Evolutionary conservation across 1,139 yeast genomes (phyloP), one percentile per base, ranked within the genome.

Genomic region (Geotrichum carabidarum): DNA sequence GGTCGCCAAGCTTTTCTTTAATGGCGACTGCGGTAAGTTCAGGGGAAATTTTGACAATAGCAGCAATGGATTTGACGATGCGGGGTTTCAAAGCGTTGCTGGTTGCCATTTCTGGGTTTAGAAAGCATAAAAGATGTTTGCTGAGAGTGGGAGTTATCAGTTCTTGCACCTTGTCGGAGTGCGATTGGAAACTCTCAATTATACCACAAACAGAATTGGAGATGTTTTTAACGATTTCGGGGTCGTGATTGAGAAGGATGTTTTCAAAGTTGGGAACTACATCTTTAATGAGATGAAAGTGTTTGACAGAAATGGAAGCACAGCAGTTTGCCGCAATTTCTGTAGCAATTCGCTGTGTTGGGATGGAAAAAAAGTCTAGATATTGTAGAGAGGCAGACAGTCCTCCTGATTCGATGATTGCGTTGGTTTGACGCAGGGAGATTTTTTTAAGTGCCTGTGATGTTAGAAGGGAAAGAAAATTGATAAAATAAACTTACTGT

Each of bases 291-390:
- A 73, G 74, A 5, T 72, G 69, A 57, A 80, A 80, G 59, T 79
- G 78, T 1, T 71, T 64, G 8, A 64, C 56, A 1, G 78, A 73
- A 1, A 86, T 72, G 54, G 74, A 74, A 1, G 77, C 74, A 60
- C 93, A 84, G 12, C 94, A 78, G 65, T 87, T 86, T 2, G 96
- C 86, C 4, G 89, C 89, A 41, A 88, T 86, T 1, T 76, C 74
- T 47, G 91, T 72, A 34, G 95, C 89, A 61, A 89, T 86, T 56
- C 95, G 75, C 68, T 93, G 99, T 0, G 95, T 89, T 70, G 89
- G 96, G 31, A 84, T 78, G 0, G 96, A 87, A 67, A 93, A 84
- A 65, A 93, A 93, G 68, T 93, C 99, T 59, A 90, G 75, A 65
- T 83, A 88, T 63, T 81, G 82, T 46, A 93, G 69, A 60, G 89